Percentiles rank a stretch among this genome's conserved stretches.
phyloP scores from a whole-genome alignment of 305 asterid genomes.

The Galium porrigens region DNA sequence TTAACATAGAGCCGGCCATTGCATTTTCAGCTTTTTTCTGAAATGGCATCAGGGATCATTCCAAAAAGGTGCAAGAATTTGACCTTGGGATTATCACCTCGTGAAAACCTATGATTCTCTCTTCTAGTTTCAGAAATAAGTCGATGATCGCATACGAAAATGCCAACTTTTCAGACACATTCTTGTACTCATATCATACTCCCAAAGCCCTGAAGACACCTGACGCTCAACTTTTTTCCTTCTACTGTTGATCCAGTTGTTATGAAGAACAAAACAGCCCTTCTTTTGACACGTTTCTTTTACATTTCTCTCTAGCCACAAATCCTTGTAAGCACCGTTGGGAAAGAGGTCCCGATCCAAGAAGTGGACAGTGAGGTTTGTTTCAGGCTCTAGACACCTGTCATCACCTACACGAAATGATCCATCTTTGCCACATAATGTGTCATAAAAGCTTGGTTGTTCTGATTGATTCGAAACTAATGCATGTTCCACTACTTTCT shows the following conservation, averaged over 20 bases:
- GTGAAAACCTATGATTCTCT: constrained; percentile 25
- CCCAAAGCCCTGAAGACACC: constrained; percentile 74
- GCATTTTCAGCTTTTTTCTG: constrained; percentile 16
- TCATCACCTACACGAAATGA: constrained; percentile 45
- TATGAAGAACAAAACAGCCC: constrained; percentile 52
- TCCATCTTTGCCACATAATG: constrained; percentile 69
- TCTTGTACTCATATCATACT: constrained; percentile 49
- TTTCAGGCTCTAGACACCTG: constrained; percentile 61
- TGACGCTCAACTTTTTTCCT: constrained; percentile 45
- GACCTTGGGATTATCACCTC: constrained; percentile 29
- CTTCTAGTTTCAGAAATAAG: constrained; percentile 30
- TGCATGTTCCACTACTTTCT: constrained; percentile 79
- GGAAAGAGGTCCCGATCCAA: constrained; percentile 65
- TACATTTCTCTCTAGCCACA: constrained; percentile 51
- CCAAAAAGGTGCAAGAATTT: constrained; percentile 24
- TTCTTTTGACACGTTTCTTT: constrained; percentile 32
- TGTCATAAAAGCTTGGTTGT: constrained; percentile 86
- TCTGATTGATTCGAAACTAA: constrained; percentile 61
- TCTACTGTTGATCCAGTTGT: constrained; percentile 70
- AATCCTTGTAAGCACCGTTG: constrained; percentile 59
- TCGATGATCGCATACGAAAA: constrained; percentile 17
- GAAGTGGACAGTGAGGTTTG: constrained; percentile 50
- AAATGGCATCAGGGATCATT: constrained; percentile 22
- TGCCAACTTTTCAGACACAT: constrained; percentile 65
- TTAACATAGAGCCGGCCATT: constrained; percentile 17